A percentile compares a stretch with the other conserved stretches of the same genome.
phyloP scores from a whole-genome alignment of 352 stramenopile species.

The Phytophthora pistaciae region DNA sequence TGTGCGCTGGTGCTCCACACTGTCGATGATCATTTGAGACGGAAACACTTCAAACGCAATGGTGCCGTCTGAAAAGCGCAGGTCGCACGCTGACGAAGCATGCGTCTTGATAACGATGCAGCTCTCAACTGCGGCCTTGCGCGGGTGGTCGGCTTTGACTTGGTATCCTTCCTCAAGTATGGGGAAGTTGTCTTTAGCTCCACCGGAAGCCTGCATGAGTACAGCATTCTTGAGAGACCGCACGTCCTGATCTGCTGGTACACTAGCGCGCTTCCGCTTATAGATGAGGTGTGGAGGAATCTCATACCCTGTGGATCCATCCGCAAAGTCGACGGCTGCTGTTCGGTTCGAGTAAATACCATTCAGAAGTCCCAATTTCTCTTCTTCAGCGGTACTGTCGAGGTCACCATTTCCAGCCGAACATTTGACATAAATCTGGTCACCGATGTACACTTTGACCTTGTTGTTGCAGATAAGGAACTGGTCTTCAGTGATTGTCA shows the following conservation, averaged over 20 bases:
- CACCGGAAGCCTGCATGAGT: conserved; percentile 63
- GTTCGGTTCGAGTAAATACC: conserved; percentile 83
- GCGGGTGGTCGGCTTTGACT: conserved; percentile 77
- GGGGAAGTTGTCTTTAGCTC: conserved; percentile 16
- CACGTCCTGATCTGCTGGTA: conserved; percentile 63
- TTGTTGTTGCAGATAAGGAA: conserved; percentile 72
- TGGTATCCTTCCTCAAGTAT: conserved; percentile 76
- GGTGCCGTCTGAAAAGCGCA: conserved; percentile 81
- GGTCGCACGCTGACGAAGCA: conserved; percentile 63
- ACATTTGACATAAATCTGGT: conserved; percentile 79
- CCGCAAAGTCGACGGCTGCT: conserved; percentile 77
- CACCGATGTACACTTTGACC: conserved; percentile 77
- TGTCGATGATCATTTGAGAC: conserved; percentile 83
- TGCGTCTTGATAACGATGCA: conserved; percentile 80
- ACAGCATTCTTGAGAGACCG: conserved; percentile 81
- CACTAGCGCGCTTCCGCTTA: conserved; percentile 53
- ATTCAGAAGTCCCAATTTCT: conserved; percentile 78
- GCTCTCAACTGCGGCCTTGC: conserved; percentile 63
- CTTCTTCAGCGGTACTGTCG: conserved; percentile 53
- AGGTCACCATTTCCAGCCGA: conserved; percentile 47
- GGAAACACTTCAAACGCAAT: conserved; percentile 83
- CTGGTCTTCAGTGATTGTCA: conserved; percentile 77
- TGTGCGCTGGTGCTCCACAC: conserved; percentile 26
- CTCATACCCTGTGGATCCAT: conserved; percentile 80
- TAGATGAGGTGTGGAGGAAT: conserved; percentile 63